Evolutionary conservation across 495 filamentous ascomycete species (phyloP), one percentile per base, ranked within the genome.

Genomic region (Apiosordaria backusii): DNA sequence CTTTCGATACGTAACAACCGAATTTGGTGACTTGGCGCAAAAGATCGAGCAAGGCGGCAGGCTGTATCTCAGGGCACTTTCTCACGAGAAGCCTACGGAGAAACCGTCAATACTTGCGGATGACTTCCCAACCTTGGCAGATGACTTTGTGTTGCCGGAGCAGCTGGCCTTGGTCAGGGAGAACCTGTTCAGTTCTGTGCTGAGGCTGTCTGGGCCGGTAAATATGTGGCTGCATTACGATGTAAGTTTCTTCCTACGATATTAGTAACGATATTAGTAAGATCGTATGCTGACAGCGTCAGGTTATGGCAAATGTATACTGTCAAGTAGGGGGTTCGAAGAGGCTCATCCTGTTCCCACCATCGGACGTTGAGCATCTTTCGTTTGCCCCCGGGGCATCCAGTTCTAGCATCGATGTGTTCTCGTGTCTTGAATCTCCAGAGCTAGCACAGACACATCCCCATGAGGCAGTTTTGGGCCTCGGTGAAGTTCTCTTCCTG

Each of bases 211-310:
- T 16, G 91, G 92, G 1, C 88, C 86, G 0, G 92, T 96, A 3
- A 88, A 85, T 25, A 92, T 98, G 86, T 97, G 92, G 93, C 81
- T 96, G 25, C 92, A 97, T 75, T 97, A 93, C 79, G 92, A 97
- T 76, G 89, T 90, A 77, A 80, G 84, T 77, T 35, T 3, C 25
- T 50, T 67, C 40, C 26, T 5, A 53, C 1, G 7, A 1, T 15
- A 40, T 15, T 21, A n/a, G n/a, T n/a, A n/a, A n/a, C 3, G 35
- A 45, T 45, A 45, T 45, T 2, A 45, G 9, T 45, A 45, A 45
- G 10, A 45, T 15, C 9, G 9, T 45, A 15, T 24, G 52, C 67
- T 75, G 18, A 75, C 65, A 50, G 16, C 35, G 4, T 4, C 24
- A 88, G 87, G 91, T 93, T 19, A 93, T 96, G 88, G 92, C 92